Conservation (phyloP, 352 stramenopile species). For the Pythium plurisporium region DNA sequence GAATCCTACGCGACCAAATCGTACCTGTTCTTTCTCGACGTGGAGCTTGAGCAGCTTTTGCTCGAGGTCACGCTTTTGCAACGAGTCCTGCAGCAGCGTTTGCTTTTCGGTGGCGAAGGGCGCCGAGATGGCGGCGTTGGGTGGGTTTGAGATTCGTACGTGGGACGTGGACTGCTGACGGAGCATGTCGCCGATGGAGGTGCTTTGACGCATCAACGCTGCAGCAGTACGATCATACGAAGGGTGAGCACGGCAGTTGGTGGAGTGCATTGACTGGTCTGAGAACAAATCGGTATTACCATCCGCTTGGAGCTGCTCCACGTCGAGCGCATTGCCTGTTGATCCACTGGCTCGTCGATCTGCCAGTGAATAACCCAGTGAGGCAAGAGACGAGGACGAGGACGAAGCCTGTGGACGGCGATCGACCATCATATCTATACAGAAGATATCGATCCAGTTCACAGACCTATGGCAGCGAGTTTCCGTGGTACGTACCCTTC, state of each 20-base stretch:
- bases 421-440: conserved; percentile 18
- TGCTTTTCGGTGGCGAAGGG: conserved; percentile 47
- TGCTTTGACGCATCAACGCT: conserved; percentile 9
- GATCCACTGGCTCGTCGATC: not conserved
- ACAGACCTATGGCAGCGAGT: not conserved
- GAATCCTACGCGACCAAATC: too few relatives aligned
- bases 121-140: conserved; percentile 19
- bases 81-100: conserved; percentile 32
- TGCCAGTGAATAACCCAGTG: conserved; percentile 1
- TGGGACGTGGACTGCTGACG: conserved; percentile 5
- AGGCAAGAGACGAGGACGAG: conserved; percentile 3
- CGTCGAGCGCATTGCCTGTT: not conserved
- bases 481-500: conserved; percentile 16
- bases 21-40: conserved; percentile 45
- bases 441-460: not conserved
- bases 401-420: not conserved
- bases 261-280: too few relatives aligned
- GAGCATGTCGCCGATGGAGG: conserved; percentile 10
- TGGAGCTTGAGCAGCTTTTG: conserved; percentile 37
- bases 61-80: conserved; percentile 39
- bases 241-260: too few relatives aligned
- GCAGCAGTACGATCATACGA: not conserved
- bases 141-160: not conserved
- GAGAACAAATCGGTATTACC: conserved; percentile 2
- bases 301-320: conserved; percentile 28